These are phyloP conservation scores for Suhomyces maxii DNA, from an alignment of 1,139 yeast genomes.

Conservation along the genomic window DNA sequence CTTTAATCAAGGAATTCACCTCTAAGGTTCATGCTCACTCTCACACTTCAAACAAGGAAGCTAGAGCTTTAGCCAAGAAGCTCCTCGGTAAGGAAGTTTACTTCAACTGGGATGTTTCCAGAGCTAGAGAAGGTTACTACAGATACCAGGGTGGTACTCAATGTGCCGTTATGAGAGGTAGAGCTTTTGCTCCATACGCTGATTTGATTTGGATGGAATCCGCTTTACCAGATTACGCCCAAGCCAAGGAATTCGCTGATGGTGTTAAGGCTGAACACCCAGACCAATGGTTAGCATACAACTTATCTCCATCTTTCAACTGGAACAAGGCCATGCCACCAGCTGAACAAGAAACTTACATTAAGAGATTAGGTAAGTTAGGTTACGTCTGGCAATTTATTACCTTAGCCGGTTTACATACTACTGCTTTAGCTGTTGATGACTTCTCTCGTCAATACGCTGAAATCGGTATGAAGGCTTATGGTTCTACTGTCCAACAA, in stretches of 20 bases:
- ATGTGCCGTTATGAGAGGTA: constrained; percentile 96
- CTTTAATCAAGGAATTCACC: constrained; percentile 65
- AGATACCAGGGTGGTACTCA: constrained; percentile 95
- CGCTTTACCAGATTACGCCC: constrained; percentile 88
- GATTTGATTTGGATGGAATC: constrained; percentile 99
- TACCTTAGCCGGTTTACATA: constrained; percentile 95
- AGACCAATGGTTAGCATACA: constrained; percentile 93
- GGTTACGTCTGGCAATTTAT: constrained; percentile 99
- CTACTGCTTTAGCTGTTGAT: constrained; percentile 91
- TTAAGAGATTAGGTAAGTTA: constrained; percentile 79
- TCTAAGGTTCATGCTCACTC: constrained; percentile 73
- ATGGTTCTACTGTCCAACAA: constrained; percentile 83
- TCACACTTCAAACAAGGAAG: constrained; percentile 75
- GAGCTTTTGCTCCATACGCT: constrained; percentile 93
- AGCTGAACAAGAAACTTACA: constrained; percentile 87
- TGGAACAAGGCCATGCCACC: constrained; percentile 94
- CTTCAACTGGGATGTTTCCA: constrained; percentile 95
- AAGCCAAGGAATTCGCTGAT: constrained; percentile 92
- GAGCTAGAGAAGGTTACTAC: constrained; percentile 97
- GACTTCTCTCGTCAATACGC: constrained; percentile 79
- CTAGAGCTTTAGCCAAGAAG: constrained; percentile 72
- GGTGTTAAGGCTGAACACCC: constrained; percentile 85
- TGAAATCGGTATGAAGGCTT: constrained; percentile 90
- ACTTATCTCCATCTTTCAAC: constrained; percentile 95
- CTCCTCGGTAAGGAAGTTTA: constrained; percentile 79